Percentiles rank a stretch among this genome's conserved stretches.
Conservation (phyloP, 1,139 yeast genomes). For the Zygosaccharomyces pseudobailii region DNA sequence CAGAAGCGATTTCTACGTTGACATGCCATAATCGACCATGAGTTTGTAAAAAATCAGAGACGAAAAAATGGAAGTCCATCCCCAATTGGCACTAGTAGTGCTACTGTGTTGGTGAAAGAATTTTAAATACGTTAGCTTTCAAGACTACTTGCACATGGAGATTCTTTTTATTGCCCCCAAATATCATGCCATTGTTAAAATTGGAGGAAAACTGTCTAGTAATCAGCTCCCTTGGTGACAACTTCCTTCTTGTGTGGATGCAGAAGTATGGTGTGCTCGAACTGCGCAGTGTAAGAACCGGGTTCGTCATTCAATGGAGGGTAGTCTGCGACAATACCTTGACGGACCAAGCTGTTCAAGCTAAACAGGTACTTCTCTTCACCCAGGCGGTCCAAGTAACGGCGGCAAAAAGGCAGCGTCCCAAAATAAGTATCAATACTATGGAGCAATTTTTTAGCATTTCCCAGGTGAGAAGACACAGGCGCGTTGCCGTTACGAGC, state of each 20-base stretch:
- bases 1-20: no score
- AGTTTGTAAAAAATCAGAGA: no score
- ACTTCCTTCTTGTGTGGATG: slow-evolving; percentile 93
- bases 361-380: slow-evolving; percentile 89
- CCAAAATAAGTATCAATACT: slow-evolving; percentile 81
- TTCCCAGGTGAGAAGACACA: slow-evolving; percentile 50
- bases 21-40: no score
- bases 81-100: no score
- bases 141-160: no score
- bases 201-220: slow-evolving; percentile 35
- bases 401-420: slow-evolving; percentile 92
- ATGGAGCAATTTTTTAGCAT: slow-evolving; percentile 61
- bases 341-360: slow-evolving; percentile 77
- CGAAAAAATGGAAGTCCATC: no score
- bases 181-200: not conserved
- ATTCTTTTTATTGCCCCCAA: not conserved
- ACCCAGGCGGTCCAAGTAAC: slow-evolving; percentile 87
- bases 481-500: slow-evolving; percentile 54
- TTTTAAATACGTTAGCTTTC: no score
- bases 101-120: no score
- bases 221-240: slow-evolving; percentile 92
- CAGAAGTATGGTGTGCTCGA: slow-evolving; percentile 85
- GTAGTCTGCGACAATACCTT: slow-evolving; percentile 85
- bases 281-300: slow-evolving; percentile 95
- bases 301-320: slow-evolving; percentile 88